Conservation (phyloP, 768 basidiomycete genomes). For the Crucibulum laeve region DNA sequence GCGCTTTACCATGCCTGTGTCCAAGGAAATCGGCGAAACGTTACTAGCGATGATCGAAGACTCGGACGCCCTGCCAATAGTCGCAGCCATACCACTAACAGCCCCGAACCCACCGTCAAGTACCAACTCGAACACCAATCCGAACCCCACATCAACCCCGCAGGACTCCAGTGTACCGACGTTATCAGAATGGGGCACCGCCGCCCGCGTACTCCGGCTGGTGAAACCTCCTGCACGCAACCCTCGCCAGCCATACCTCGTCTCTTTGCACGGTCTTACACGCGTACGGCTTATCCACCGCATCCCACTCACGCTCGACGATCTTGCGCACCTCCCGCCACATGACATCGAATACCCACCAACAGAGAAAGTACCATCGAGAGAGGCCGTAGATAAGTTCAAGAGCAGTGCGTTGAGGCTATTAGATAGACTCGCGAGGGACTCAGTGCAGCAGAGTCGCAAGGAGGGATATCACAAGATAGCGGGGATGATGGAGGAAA, state of each 20-base stretch:
- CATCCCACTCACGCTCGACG: conserved; percentile 19
- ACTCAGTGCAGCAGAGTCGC: conserved; percentile 43
- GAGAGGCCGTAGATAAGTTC: conserved; percentile 60
- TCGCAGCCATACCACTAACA: conserved; percentile 62
- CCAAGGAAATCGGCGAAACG: conserved; percentile 55
- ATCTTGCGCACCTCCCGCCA: conserved; percentile 25
- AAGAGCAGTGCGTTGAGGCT: conserved; percentile 63
- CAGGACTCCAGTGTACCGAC: conserved; percentile 6
- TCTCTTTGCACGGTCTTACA: conserved; percentile 69
- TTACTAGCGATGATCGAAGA: conserved; percentile 66
- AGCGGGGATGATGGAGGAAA: conserved; percentile 68
- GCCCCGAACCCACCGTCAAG: conserved; percentile 16
- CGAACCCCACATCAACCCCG: background rate
- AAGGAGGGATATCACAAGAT: conserved; percentile 70
- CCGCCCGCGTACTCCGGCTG: conserved; percentile 68
- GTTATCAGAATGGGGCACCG: conserved; percentile 55
- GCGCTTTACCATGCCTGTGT: conserved; percentile 63
- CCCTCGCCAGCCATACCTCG: conserved; percentile 55
- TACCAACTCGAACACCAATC: conserved; percentile 6
- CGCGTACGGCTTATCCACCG: conserved; percentile 51
- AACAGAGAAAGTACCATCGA: conserved; percentile 40
- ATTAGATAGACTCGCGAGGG: conserved; percentile 58
- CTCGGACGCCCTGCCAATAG: conserved; percentile 62
- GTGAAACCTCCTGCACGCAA: conserved; percentile 56
- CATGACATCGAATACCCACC: conserved; percentile 47